phyloP scores from a whole-genome alignment of 2,329 filamentous ascomycete species.

The Pleurostoma richardsiae region DNA sequence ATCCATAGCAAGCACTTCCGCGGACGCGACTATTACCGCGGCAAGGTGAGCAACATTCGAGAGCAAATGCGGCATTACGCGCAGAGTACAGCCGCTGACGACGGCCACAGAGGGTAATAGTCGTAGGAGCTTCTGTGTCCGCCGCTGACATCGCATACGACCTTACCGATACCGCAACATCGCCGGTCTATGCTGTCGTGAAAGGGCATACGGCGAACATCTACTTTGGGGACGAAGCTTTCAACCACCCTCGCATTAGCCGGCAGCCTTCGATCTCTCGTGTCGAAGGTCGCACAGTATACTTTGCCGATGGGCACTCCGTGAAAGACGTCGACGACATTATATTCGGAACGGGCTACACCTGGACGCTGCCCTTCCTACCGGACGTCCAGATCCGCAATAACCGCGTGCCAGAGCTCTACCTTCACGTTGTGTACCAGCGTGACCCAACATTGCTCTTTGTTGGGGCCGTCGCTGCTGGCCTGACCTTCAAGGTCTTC shows the following conservation, averaged over 20 bases:
- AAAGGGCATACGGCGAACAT: slow-evolving; percentile 17
- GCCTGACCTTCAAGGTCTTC: slow-evolving; percentile 63
- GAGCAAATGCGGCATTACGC: not conserved
- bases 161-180: slow-evolving; percentile 11
- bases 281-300: slow-evolving; percentile 29
- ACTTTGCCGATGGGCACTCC: slow-evolving; percentile 50
- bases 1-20: slow-evolving; percentile 51
- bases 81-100: not conserved
- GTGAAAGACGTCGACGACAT: slow-evolving; percentile 53
- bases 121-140: slow-evolving; percentile 61
- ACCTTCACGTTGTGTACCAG: slow-evolving; percentile 52
- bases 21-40: slow-evolving; percentile 34
- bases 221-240: slow-evolving; percentile 20
- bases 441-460: slow-evolving; percentile 51
- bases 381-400: slow-evolving; percentile 44
- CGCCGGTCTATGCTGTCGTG: slow-evolving; percentile 17
- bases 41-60: slow-evolving; percentile 32
- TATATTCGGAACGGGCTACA: slow-evolving; percentile 64
- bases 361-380: slow-evolving; percentile 58
- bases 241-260: slow-evolving; percentile 15
- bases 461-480: slow-evolving; percentile 51
- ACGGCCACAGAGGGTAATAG: slow-evolving; percentile 44
- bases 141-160: slow-evolving; percentile 49
- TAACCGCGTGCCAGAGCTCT: slow-evolving; percentile 50
- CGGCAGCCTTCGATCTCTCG: slow-evolving; percentile 7